phyloP scores from a whole-genome alignment of 2,329 filamentous ascomycete species.

The Claviceps monticola region DNA sequence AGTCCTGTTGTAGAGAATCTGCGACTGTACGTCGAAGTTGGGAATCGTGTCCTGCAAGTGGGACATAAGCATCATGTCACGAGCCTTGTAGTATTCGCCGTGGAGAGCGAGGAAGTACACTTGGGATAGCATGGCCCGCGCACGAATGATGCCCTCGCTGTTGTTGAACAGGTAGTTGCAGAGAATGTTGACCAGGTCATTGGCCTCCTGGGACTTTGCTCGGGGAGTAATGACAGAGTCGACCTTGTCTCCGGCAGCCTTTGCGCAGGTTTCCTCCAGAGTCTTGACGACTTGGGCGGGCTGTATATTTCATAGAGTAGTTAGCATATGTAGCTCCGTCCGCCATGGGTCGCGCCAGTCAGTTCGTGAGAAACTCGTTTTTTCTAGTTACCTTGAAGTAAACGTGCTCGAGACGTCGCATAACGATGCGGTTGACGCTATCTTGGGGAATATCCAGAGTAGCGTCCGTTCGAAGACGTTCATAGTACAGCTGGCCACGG shows the following conservation, averaged over 20 bases:
- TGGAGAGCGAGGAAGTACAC: slow-evolving; percentile 97
- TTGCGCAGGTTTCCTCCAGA: slow-evolving; percentile 90
- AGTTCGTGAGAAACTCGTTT: background rate
- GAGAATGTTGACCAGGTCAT: slow-evolving; percentile 66
- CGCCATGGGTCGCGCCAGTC: too few species aligned
- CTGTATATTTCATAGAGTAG: slow-evolving; percentile 22
- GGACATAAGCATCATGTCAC: slow-evolving; percentile 99
- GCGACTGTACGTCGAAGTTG: slow-evolving; percentile 92
- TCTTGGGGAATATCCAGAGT: slow-evolving; percentile 69
- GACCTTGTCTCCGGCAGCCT: slow-evolving; percentile 52
- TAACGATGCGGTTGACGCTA: slow-evolving; percentile 79
- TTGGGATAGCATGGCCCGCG: slow-evolving; percentile 93
- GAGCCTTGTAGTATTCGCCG: slow-evolving; percentile 93
- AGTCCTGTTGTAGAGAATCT: slow-evolving; percentile 97
- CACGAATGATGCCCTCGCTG: slow-evolving; percentile 91
- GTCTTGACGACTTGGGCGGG: slow-evolving; percentile 86
- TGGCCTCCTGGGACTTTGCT: slow-evolving; percentile 50
- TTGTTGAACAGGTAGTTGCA: slow-evolving; percentile 91
- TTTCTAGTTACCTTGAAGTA: slow-evolving; percentile 79
- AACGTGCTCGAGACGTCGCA: slow-evolving; percentile 88
- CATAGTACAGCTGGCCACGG: slow-evolving; percentile 76
- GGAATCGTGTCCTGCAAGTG: slow-evolving; percentile 94
- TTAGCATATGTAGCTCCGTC: slow-evolving; percentile 3
- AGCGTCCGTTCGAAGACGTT: slow-evolving; percentile 57
- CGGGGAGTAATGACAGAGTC: slow-evolving; percentile 75